A percentile compares a stretch with the other conserved stretches of the same genome.
Evolutionary conservation across 768 basidiomycete genomes (phyloP).

Genomic region (Hygrocybe punicea): DNA sequence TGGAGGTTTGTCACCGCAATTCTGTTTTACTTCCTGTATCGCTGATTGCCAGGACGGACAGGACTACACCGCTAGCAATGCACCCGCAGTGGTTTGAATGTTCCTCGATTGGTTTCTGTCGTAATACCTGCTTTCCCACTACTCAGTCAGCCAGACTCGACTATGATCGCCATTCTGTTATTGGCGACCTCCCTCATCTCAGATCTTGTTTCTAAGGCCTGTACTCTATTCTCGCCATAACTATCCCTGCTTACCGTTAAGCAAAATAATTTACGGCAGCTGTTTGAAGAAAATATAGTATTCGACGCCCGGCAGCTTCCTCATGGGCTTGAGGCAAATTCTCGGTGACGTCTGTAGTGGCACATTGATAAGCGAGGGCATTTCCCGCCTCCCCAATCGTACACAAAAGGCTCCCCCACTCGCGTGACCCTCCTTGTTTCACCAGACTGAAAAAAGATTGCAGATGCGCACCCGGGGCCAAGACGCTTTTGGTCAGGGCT

Average conservation of each 20-base stretch:
- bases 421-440: too few relatives aligned
- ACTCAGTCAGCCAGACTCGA: not conserved
- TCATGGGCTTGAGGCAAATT: too few relatives aligned
- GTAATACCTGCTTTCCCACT: not conserved
- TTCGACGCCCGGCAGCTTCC: too few relatives aligned
- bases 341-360: too few relatives aligned
- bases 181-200: not conserved
- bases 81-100: constrained; percentile 36
- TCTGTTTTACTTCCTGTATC: not conserved
- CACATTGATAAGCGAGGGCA: too few relatives aligned
- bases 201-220: not conserved
- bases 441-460: too few relatives aligned
- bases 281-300: not conserved
- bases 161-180: not conserved
- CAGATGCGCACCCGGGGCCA: too few relatives aligned
- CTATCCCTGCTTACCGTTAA: not conserved
- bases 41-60: constrained; percentile 22
- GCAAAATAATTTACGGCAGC: not conserved
- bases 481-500: too few relatives aligned
- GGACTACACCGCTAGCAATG: constrained; percentile 68
- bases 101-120: not conserved
- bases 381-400: too few relatives aligned
- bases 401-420: too few relatives aligned
- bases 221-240: not conserved
- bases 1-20: constrained; percentile 63